Base-by-base conservation (phyloP, 345 rosid species). In the Isatis tinctoria region DNA sequence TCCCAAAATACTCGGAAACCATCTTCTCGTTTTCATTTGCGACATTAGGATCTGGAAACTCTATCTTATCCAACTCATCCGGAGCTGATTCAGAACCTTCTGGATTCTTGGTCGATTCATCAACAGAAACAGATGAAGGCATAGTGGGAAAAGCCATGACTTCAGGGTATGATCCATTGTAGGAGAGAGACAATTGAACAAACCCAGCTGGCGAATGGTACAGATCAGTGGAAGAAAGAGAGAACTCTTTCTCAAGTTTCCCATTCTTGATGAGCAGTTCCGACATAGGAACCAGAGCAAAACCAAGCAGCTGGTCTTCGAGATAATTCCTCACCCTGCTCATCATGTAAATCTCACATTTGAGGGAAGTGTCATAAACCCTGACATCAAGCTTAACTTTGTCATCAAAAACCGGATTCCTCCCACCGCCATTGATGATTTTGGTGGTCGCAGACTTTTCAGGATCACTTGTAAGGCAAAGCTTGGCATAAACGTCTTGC, bases 401-500 rank as follows among this genome's bases (percentile, higher is more conserved):
- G 40, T 96, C 94, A 40, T 92, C 89, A 66, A 96, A 96, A 57
- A 96, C 96, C 0, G 99, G 98, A 79, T 96, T 89, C 86, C 92
- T 88, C 63, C 99, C 99, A 62, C 99, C 99, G 12, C 98, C 99
- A 52, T 96, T 96, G 79, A 96, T 92, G 87, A 83, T 92, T 61
- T 88, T 92, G 83, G 99, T 86, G 41, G 98, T 84, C 48, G 83
- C 93, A 1, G 88, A 74, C 82, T 69, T 83, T 60, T 90, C 91
- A 16, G 98, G 99, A 67, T 92, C 89, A 73, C 85, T 85, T 22
- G 97, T 92, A 61, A 96, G 83, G 74, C 96, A 90, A 80, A 92
- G 82, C 91, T 90, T 96, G 59, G 98, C 98, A 81, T 96, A 96
- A 72, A 96, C 99, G 77, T 96, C 99, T 78, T 96, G 99, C 84